phyloP scores from a whole-genome alignment of 2,329 filamentous ascomycete genomes.

The Fusarium newnesense region DNA sequence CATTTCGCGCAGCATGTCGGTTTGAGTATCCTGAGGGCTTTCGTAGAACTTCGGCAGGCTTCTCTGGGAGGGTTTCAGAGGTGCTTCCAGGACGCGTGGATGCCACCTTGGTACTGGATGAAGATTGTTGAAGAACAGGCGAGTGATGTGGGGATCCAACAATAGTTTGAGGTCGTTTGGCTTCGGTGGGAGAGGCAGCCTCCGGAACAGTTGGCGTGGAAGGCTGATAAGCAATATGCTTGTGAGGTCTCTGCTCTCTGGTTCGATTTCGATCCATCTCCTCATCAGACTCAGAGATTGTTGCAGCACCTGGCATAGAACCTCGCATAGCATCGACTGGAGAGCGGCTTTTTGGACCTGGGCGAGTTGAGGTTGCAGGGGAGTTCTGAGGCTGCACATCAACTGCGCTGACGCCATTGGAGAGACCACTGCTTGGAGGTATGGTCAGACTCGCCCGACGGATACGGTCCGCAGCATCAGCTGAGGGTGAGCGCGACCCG shows the following conservation, averaged over 20 bases:
- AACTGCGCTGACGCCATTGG: constrained; percentile 49
- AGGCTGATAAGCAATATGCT: constrained; percentile 38
- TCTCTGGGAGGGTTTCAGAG: constrained; percentile 45
- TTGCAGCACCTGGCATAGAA: constrained; percentile 43
- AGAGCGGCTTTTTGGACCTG: constrained; percentile 44
- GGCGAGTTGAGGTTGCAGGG: constrained; percentile 37
- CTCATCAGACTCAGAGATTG: constrained; percentile 59
- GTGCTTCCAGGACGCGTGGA: constrained; percentile 47
- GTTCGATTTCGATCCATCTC: constrained; percentile 36
- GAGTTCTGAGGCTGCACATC: constrained; percentile 50
- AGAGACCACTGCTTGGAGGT: constrained; percentile 52
- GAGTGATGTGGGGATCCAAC: constrained; percentile 24
- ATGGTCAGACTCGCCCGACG: constrained; percentile 51
- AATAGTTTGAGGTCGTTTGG: constrained; percentile 34
- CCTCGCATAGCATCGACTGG: constrained; percentile 47
- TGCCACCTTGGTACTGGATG: constrained; percentile 49
- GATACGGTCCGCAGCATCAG: constrained; percentile 56
- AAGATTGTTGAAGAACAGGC: constrained; percentile 32
- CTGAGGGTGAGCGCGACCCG: constrained; percentile 60
- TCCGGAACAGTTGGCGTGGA: constrained; percentile 43
- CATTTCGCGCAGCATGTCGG: constrained; percentile 34
- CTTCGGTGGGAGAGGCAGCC: constrained; percentile 28
- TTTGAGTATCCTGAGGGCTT: constrained; percentile 43
- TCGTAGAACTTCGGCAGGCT: constrained; percentile 47
- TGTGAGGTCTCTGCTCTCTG: constrained; percentile 34